These are phyloP conservation scores for Botrytis fragariae DNA, from an alignment of 2,329 filamentous ascomycete species.

Conservation along the genomic window DNA sequence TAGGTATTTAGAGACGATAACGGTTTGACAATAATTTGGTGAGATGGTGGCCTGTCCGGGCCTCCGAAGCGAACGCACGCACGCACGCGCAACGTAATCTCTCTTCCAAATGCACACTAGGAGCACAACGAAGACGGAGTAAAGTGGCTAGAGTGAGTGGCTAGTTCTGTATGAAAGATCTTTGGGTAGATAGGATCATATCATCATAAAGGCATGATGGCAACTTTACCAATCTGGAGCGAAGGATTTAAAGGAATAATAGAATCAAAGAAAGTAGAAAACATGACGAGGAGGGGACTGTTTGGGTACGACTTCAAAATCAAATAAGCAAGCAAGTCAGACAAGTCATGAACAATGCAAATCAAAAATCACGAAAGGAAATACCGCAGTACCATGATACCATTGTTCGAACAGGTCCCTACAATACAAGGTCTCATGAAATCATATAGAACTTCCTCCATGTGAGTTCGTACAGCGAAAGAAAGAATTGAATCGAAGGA, in stretches of 20 bases:
- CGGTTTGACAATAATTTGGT: constrained; percentile 8
- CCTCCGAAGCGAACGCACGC: neutral
- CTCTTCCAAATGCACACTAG: neutral
- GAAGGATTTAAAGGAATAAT: neutral
- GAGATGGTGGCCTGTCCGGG: neutral
- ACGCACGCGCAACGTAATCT: neutral
- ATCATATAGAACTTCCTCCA: neutral
- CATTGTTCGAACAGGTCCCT: neutral
- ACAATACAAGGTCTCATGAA: neutral
- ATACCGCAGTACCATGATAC: neutral
- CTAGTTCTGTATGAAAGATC: neutral
- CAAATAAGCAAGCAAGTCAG: neutral
- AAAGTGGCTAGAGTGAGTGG: neutral
- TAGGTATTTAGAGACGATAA: constrained; percentile 8
- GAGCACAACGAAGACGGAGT: neutral
- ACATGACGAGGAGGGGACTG: neutral
- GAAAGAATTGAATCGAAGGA: neutral
- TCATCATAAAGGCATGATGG: neutral
- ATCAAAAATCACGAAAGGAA: neutral
- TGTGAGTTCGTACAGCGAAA: neutral
- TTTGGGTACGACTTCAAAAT: neutral
- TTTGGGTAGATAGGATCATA: neutral
- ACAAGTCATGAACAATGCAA: neutral
- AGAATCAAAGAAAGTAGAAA: neutral
- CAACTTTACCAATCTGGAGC: neutral